Base-by-base conservation (phyloP, 2,329 filamentous ascomycete genomes). In the Erysiphe neolycopersici region DNA sequence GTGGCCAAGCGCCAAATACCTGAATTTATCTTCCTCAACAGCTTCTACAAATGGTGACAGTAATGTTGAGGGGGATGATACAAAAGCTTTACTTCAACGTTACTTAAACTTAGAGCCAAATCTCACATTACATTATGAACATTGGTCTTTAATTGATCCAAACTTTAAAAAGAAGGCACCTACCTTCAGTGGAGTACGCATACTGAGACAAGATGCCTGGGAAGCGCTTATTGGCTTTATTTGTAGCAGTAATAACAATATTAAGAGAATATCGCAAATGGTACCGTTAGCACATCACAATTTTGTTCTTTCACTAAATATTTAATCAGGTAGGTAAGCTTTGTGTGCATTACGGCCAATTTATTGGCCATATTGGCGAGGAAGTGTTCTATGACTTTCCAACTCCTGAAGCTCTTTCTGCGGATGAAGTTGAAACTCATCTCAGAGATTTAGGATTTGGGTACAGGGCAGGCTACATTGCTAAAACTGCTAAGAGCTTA, bases 191-290 rank as follows among this genome's bases (percentile, higher is more conserved):
- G 89, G 91, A 12, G 79, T 98, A 45, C 76, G 89, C 18, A 94
- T 98, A 50, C 63, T 98, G 38, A 81, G 78, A 53, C 89, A 98
- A 62, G 85, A 94, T 63, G 76, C 87, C 1, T 98, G 91, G 89
- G 89, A 98, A 60, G 76, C 89, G 0, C 65, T 98, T 18, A 66
- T 98, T 19, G 77, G 79, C 45, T 98, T 98, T 60, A 98, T 98
- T 49, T 98, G 89, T 66, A 94, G 85, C 60, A 93, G 84, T 61
- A 98, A 98, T 61, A 98, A 98, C 62, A 94, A 98, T 57, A 98
- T 98, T 47, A 70, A 76, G 2, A 73, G 89, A 35, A 98, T 98
- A 57, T 87, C 81, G 5, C 81, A 91, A 60, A 98, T 98, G 89
- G 84, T 79, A 53, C 49, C 16, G 35, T 16, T 14, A 19, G 10